Percentiles rank a stretch among this genome's conserved stretches.
Evolutionary conservation across 2,329 filamentous ascomycete species (phyloP).

Genomic region (Hypoxylon sp.): DNA sequence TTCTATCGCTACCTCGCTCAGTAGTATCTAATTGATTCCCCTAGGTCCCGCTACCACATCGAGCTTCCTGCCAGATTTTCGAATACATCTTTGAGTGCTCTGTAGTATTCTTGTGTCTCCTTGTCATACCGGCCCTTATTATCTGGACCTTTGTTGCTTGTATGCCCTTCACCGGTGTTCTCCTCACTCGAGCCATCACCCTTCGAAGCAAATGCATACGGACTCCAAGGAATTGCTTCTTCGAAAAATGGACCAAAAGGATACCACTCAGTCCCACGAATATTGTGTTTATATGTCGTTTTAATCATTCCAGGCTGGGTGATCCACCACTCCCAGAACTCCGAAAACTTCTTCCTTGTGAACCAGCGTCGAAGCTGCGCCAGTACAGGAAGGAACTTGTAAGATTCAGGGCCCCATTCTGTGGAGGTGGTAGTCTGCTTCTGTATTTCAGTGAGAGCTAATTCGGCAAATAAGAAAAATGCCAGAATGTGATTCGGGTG

Average conservation of each 20-base stretch:
- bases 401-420: background rate
- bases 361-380: background rate
- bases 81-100: background rate
- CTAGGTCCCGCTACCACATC: background rate
- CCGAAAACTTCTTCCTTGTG: background rate
- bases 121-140: background rate
- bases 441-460: background rate
- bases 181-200: too few species aligned
- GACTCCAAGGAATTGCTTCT: background rate
- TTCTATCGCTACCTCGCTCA: background rate
- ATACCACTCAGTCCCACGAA: background rate
- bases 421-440: background rate
- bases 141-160: background rate
- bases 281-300: background rate
- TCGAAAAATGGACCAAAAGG: background rate
- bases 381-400: background rate
- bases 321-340: background rate
- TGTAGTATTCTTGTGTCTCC: background rate
- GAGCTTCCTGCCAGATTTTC: background rate
- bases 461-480: conserved; percentile 32
- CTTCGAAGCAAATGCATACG: background rate
- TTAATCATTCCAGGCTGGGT: background rate
- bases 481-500: conserved; percentile 10
- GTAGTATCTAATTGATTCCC: background rate
- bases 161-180: too few species aligned